Evolutionary conservation across 208 protist genomes (phyloP).

Genomic region (Tetramitus jugosus): DNA sequence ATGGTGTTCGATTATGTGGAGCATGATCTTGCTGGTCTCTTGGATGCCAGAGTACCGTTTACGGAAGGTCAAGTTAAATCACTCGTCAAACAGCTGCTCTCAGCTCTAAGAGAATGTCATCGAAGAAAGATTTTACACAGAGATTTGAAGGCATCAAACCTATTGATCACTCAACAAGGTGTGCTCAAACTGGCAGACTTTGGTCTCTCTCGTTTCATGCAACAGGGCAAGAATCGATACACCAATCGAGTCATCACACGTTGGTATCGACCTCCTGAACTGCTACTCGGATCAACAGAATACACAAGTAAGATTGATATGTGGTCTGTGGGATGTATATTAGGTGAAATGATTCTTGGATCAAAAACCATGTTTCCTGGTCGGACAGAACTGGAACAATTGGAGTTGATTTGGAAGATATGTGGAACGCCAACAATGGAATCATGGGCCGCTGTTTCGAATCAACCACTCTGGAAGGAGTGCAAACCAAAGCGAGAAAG

Average conservation of each 20-base stretch:
- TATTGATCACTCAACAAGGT: constrained; percentile 34
- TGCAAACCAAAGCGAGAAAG: neutral
- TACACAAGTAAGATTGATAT: constrained; percentile 51
- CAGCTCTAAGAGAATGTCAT: constrained; percentile 26
- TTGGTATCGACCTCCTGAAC: constrained; percentile 31
- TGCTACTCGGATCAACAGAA: constrained; percentile 21
- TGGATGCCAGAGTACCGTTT: constrained; percentile 27
- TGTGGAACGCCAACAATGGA: neutral
- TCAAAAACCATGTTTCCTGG: constrained; percentile 48
- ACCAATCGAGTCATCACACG: constrained; percentile 30
- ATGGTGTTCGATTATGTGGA: constrained; percentile 50
- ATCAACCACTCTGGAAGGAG: neutral
- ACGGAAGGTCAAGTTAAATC: constrained; percentile 27
- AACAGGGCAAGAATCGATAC: neutral
- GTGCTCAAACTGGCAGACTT: constrained; percentile 30
- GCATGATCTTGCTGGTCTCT: constrained; percentile 35
- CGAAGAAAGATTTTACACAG: constrained; percentile 29
- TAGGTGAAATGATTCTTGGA: constrained; percentile 53
- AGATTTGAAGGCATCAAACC: constrained; percentile 39
- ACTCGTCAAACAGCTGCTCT: constrained; percentile 31
- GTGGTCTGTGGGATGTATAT: constrained; percentile 71
- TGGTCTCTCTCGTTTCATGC: neutral
- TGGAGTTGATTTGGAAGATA: constrained; percentile 45
- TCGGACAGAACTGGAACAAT: constrained; percentile 60
- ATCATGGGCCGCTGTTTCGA: neutral